Base-by-base conservation (phyloP, 2,329 filamentous ascomycete genomes). In the Ilyonectria destructans region DNA sequence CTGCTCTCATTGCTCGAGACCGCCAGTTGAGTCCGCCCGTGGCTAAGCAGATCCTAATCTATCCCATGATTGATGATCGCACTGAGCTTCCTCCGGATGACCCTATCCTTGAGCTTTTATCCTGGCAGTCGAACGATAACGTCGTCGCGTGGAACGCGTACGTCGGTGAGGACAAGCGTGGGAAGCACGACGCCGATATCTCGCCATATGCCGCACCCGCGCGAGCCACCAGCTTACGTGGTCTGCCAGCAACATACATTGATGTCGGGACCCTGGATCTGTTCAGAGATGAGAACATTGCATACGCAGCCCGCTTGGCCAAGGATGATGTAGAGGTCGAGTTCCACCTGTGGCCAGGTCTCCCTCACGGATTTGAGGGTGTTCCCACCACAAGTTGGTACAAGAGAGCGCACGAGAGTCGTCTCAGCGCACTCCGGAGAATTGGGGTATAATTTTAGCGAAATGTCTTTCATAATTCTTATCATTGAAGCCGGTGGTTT, bases 1-100 rank as follows among this genome's bases (percentile, higher is more conserved):
- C 66, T 17, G 65, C 85, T 0, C 76, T 89, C 43, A 84, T 88
- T 80, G 78, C 78, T 1, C 71, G 78, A 6, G 79, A 80, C 51
- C 62, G 71, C 3, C 37, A 37, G 4, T 55, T 78, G 1, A 61
- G 48, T 1, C 79, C 79, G 0, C 76, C 76, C 0, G 52, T 81
- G 1, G 77, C 77, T 2, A 79, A 78, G 67, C 79, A 80, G 56
- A 71, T 81, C 17, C 71, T 81, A 0, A 49, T 80, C 1, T 80
- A 79, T 31, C 79, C 80, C 21, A 81, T 80, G 79, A 65, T 81
- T 1, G 78, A 81, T 43, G 77, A 81, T 54, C 72, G 77, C 17
- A 77, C 72, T 1, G 54, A 54, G 8, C 49, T 74, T 19, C 45
- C 35, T 9, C 29, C 54, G 19, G 55, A 51, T 17, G 55, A 57